phyloP scores from a whole-genome alignment of 2,329 filamentous ascomycete genomes.

The Fonsecaea monophora region DNA sequence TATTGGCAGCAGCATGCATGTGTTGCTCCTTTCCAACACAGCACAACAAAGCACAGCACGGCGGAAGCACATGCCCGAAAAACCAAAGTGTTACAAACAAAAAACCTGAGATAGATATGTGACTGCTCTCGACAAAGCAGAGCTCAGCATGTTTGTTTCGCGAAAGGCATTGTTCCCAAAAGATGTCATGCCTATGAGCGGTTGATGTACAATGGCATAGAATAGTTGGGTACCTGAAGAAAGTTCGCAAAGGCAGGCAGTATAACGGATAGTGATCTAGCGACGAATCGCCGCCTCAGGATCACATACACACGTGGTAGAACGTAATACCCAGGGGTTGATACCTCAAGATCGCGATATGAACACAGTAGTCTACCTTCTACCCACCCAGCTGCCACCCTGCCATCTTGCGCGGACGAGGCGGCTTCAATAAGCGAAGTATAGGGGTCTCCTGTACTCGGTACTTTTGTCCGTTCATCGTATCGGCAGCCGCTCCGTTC shows the following conservation, averaged over 20 bases:
- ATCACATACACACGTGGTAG: neutral
- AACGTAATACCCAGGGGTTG: neutral
- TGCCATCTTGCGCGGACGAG: neutral
- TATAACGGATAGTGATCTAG: neutral
- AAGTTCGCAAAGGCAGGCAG: neutral
- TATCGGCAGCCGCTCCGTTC: slow-evolving; percentile 9
- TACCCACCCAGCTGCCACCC: neutral
- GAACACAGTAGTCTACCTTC: neutral
- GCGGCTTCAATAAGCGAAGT: slow-evolving; percentile 1
- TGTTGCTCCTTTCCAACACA: neutral
- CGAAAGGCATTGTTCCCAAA: neutral
- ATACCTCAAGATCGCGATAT: neutral
- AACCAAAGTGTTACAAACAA: neutral
- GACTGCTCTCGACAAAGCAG: neutral
- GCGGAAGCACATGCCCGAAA: neutral
- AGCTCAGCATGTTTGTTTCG: neutral
- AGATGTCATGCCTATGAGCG: neutral
- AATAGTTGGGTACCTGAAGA: neutral
- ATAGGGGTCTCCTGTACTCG: slow-evolving; percentile 7
- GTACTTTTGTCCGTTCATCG: slow-evolving; percentile 7
- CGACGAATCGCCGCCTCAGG: neutral
- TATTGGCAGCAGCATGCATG: neutral
- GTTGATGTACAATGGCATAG: neutral
- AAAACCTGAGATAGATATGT: neutral
- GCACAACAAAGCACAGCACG: too few species aligned